Conservation (phyloP, 1,139 yeast genomes). For the Geotrichum bryndzae region DNA sequence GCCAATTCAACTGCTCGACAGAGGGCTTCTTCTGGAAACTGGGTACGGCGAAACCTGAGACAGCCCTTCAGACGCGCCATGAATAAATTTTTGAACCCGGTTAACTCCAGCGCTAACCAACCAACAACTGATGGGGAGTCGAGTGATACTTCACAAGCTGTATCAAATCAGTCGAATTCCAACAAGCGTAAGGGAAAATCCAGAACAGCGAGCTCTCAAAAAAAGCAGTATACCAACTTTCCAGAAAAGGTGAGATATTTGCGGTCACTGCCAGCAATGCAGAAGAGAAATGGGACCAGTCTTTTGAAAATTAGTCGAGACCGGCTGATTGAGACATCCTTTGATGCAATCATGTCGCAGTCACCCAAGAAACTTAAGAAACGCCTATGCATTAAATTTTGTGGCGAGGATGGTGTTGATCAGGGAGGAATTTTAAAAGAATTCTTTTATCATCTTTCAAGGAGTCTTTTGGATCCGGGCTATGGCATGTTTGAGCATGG, state of each 20-base stretch:
- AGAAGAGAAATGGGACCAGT: background rate
- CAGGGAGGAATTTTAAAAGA: constrained; percentile 96
- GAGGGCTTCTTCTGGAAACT: too few species aligned
- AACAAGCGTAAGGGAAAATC: background rate
- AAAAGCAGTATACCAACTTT: background rate
- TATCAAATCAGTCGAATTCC: too few species aligned
- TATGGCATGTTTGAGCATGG: constrained; percentile 95
- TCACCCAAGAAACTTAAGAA: background rate
- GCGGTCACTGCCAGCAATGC: background rate
- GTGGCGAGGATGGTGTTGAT: background rate
- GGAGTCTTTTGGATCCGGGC: constrained; percentile 97
- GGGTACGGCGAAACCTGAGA: too few species aligned
- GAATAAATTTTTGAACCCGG: too few species aligned
- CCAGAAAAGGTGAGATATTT: background rate
- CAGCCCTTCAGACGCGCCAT: too few species aligned
- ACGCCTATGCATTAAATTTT: background rate
- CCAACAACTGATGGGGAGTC: too few species aligned
- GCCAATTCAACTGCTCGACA: too few species aligned
- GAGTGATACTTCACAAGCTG: too few species aligned
- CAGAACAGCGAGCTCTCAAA: background rate
- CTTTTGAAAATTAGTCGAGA: background rate
- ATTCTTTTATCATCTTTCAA: constrained; percentile 89
- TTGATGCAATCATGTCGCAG: background rate
- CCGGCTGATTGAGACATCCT: background rate
- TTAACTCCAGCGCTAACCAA: too few species aligned